These are phyloP conservation scores for Phytophthora colocasiae DNA, from an alignment of 352 stramenopile species.

Conservation along the genomic window DNA sequence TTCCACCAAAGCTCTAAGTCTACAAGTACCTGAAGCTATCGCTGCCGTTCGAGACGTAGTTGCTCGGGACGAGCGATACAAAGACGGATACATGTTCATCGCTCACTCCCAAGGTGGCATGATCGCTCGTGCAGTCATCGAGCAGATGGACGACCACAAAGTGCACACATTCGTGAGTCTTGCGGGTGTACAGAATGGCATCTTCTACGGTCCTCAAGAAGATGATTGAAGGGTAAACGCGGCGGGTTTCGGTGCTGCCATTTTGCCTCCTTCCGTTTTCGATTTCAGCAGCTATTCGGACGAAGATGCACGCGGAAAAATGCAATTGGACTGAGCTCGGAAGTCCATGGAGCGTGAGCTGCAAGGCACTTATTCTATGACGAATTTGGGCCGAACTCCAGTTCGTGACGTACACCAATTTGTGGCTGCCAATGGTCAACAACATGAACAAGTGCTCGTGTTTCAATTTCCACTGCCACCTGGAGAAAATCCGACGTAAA, in stretches of 20 bases:
- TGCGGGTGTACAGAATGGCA: conserved; percentile 46
- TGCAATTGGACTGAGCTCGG: no score
- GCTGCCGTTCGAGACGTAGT: conserved; percentile 34
- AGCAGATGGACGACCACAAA: conserved; percentile 62
- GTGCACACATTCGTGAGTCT: conserved; percentile 44
- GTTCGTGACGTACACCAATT: conserved; percentile 14
- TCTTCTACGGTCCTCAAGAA: conserved; percentile 51
- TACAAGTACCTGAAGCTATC: conserved; percentile 46
- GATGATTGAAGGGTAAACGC: neutral
- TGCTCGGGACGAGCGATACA: conserved; percentile 28
- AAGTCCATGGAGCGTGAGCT: conserved; percentile 44
- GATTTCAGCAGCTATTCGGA: conserved; percentile 17
- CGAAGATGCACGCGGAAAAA: conserved; percentile 13
- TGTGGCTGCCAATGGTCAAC: conserved; percentile 6
- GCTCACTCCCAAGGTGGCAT: conserved; percentile 45
- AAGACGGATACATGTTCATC: conserved; percentile 51
- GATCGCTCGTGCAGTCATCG: conserved; percentile 45
- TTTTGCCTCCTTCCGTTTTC: neutral
- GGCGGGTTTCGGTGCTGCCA: conserved; percentile 6
- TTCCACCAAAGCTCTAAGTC: conserved; percentile 28
- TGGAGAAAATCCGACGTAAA: conserved; percentile 34
- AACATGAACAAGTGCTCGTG: conserved; percentile 24
- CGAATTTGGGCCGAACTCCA: conserved; percentile 8
- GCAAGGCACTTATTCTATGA: conserved; percentile 35
- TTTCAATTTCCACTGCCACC: conserved; percentile 10